A percentile compares a stretch with the other conserved stretches of the same genome.
Evolutionary conservation across 768 basidiomycete species (phyloP).

Genomic region (Pulveroboletus sp.): DNA sequence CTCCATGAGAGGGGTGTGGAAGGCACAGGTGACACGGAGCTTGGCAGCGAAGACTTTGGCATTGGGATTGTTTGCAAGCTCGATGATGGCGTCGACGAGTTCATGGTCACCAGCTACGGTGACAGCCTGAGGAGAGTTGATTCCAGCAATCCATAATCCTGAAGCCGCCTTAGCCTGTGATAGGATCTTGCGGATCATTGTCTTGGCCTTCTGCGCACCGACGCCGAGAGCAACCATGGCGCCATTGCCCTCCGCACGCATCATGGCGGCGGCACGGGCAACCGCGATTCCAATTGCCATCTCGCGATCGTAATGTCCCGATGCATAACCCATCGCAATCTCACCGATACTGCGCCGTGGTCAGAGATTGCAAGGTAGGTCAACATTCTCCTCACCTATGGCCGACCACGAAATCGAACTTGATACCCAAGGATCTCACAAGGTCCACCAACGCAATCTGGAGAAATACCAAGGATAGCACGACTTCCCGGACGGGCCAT

Average conservation of each 20-base stretch:
- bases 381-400: constrained; percentile 22
- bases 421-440: constrained; percentile 29
- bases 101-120: constrained; percentile 32
- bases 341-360: constrained; percentile 27
- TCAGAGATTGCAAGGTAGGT: constrained; percentile 6
- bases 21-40: constrained; percentile 33
- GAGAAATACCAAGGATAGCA: constrained; percentile 32
- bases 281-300: constrained; percentile 34
- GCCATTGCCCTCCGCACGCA: constrained; percentile 33
- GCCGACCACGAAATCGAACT: constrained; percentile 34
- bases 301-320: constrained; percentile 35
- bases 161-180: constrained; percentile 21
- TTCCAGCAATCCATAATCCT: constrained; percentile 35
- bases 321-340: constrained; percentile 37
- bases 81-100: constrained; percentile 30
- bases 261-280: constrained; percentile 37
- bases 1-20: constrained; percentile 37
- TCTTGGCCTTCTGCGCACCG: constrained; percentile 29
- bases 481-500: constrained; percentile 34
- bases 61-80: constrained; percentile 25
- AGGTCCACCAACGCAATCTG: constrained; percentile 35
- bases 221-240: constrained; percentile 36
- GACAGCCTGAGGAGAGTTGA: constrained; percentile 37
- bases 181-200: constrained; percentile 33
- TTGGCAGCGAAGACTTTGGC: constrained; percentile 27